Evolutionary conservation across 1,284 basidiomycete genomes (phyloP).

Genomic region (Clitocybe nebularis): DNA sequence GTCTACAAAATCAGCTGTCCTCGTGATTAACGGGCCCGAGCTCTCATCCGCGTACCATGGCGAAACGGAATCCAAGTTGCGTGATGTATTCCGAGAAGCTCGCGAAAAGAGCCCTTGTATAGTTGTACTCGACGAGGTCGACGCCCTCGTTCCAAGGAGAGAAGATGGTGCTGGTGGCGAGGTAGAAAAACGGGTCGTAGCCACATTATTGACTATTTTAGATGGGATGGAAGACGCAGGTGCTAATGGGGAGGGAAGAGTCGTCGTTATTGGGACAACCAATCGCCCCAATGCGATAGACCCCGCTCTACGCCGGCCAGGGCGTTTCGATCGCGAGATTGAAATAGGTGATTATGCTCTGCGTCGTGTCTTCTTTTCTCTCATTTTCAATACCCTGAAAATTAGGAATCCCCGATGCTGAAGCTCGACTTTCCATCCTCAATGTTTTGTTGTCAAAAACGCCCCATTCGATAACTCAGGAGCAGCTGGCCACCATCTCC

Average conservation of each 20-base stretch:
- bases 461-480: conserved; percentile 66
- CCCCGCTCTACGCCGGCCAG: conserved; percentile 90
- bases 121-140: conserved; percentile 94
- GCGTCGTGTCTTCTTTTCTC: background rate
- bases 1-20: conserved; percentile 75
- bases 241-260: conserved; percentile 45
- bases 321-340: conserved; percentile 94
- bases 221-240: conserved; percentile 82
- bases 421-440: conserved; percentile 81
- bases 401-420: conserved; percentile 83
- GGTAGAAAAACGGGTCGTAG: conserved; percentile 94
- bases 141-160: conserved; percentile 87
- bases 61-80: conserved; percentile 89
- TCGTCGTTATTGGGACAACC: conserved; percentile 96
- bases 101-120: conserved; percentile 83
- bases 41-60: conserved; percentile 94
- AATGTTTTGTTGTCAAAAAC: conserved; percentile 77
- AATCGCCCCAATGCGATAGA: conserved; percentile 98
- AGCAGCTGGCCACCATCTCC: conserved; percentile 67
- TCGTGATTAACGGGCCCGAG: conserved; percentile 93
- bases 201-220: conserved; percentile 91
- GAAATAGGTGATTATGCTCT: conserved; percentile 75
- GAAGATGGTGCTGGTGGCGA: conserved; percentile 89
- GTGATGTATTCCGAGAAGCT: conserved; percentile 88
- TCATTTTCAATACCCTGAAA: background rate